These are phyloP conservation scores for Wallacemonas sp. DNA, from an alignment of 208 protist species.

Conservation along the genomic window DNA sequence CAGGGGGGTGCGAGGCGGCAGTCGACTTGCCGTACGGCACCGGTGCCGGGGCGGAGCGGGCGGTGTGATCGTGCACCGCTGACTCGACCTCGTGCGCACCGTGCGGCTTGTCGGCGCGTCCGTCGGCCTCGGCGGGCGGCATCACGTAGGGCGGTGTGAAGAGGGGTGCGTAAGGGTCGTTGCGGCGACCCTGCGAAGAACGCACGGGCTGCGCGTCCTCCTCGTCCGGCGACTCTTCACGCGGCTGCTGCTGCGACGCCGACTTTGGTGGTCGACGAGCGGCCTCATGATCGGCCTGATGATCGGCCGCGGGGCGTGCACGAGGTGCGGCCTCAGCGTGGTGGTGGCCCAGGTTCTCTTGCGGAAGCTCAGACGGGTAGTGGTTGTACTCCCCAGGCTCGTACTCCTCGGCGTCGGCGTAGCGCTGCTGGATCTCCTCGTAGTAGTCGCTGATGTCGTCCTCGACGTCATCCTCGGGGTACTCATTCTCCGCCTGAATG, in stretches of 20 bases:
- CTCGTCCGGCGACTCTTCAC: no score
- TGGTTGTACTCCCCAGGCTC: slow-evolving; percentile 11
- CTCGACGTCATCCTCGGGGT: neutral
- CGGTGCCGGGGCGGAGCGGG: neutral
- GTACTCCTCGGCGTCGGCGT: slow-evolving; percentile 18
- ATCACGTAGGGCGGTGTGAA: slow-evolving; percentile 9
- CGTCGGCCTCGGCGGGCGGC: neutral
- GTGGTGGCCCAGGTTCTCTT: neutral
- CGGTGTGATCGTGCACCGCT: neutral
- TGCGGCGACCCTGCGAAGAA: slow-evolving; percentile 7
- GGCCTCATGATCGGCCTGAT: no score
- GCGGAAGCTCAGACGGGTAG: neutral
- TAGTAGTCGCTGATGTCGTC: slow-evolving; percentile 14
- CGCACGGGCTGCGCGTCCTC: neutral
- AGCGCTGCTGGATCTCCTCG: slow-evolving; percentile 16
- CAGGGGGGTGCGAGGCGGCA: neutral
- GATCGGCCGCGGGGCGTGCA: no score
- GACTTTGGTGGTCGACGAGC: no score
- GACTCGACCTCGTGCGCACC: neutral
- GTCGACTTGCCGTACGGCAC: neutral
- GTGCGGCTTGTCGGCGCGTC: neutral
- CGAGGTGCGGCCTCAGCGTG: no score
- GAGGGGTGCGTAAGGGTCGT: slow-evolving; percentile 12
- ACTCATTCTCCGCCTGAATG: slow-evolving; percentile 6
- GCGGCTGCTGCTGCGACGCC: no score